phyloP scores from a whole-genome alignment of 768 basidiomycete species.

The Termitomyces sp. region DNA sequence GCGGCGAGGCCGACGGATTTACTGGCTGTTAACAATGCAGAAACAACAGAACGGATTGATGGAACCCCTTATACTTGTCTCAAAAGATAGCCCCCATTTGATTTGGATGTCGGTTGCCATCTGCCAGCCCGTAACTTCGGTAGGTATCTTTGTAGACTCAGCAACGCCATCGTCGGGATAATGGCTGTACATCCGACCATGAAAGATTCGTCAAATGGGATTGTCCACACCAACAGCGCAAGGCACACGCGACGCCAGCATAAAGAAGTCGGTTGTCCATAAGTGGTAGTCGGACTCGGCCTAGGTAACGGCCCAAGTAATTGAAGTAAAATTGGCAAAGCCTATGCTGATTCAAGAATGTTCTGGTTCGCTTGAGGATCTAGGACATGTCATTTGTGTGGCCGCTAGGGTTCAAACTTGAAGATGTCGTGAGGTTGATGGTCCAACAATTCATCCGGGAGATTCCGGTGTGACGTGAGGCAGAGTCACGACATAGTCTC shows the following conservation, averaged over 20 bases:
- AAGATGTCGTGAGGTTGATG: background rate
- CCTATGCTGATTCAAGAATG: background rate
- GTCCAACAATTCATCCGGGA: slow-evolving; percentile 17
- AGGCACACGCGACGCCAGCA: background rate
- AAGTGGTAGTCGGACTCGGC: background rate
- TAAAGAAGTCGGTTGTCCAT: background rate
- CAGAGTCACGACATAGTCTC: no score
- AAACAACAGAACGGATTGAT: background rate
- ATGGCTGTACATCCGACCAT: background rate
- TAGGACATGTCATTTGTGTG: background rate
- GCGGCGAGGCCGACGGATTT: background rate
- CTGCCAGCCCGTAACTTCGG: slow-evolving; percentile 6
- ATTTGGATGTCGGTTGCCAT: slow-evolving; percentile 8
- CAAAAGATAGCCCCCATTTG: background rate
- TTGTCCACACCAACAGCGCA: background rate
- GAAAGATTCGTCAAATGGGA: background rate
- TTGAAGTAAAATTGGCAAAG: background rate
- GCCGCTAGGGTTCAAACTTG: no score
- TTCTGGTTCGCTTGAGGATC: background rate
- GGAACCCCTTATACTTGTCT: background rate
- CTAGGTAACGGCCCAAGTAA: background rate
- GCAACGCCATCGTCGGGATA: background rate
- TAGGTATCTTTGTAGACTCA: background rate
- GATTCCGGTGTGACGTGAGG: no score
- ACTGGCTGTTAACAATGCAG: background rate